Conservation (phyloP, 768 basidiomycete species). For the Leucosporidium scottii region DNA sequence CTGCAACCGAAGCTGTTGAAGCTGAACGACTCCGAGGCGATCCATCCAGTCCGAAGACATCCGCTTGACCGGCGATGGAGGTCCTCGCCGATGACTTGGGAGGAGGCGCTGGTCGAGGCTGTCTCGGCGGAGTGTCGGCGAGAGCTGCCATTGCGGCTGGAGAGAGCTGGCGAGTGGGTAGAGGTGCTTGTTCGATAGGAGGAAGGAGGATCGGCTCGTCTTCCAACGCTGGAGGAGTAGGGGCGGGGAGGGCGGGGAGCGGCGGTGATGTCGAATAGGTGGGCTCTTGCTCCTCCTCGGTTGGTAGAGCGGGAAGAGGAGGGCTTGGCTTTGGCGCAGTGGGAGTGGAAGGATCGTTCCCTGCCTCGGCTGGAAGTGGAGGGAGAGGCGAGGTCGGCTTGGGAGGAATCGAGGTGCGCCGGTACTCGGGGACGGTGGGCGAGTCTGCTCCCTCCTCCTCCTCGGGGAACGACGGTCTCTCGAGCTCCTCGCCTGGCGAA, state of each 20-base stretch:
- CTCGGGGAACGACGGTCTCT: neutral
- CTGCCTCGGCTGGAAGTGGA: neutral
- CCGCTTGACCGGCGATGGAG: neutral
- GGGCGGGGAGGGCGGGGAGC: neutral
- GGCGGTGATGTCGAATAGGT: neutral
- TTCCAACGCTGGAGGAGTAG: neutral
- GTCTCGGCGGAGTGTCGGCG: constrained; percentile 19
- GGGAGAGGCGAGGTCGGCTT: neutral
- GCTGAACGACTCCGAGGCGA: too few relatives aligned
- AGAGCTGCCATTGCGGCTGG: constrained; percentile 12
- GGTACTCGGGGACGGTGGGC: neutral
- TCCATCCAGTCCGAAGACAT: too few relatives aligned
- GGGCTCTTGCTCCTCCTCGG: neutral
- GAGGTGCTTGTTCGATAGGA: neutral
- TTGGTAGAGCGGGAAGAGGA: neutral
- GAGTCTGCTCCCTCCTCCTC: neutral
- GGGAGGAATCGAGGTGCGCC: neutral
- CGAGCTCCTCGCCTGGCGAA: too few relatives aligned
- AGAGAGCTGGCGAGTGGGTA: neutral
- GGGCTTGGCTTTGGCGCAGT: neutral
- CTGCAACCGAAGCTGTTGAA: too few relatives aligned
- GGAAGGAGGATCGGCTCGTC: neutral
- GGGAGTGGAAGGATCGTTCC: neutral
- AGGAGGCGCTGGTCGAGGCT: constrained; percentile 2
- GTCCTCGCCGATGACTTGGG: constrained; percentile 14